Percentiles rank a stretch among this genome's conserved stretches.
Conservation (phyloP, 768 basidiomycete species). For the Asterophora parasitica region DNA sequence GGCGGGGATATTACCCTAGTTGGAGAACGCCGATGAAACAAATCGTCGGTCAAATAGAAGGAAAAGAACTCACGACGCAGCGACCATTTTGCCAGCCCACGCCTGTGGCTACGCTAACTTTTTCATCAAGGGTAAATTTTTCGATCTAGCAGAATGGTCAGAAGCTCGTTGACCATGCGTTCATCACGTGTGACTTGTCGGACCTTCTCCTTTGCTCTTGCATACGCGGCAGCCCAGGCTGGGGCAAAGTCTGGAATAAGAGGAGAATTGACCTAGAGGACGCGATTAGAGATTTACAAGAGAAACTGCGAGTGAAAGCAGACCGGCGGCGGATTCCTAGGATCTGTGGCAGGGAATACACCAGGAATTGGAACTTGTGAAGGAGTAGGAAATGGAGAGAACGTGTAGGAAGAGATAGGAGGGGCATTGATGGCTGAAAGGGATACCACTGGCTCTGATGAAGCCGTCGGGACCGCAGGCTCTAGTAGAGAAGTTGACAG, state of each 20-base stretch:
- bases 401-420: constrained; percentile 16
- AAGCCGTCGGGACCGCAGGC: neutral
- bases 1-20: constrained; percentile 52
- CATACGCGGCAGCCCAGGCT: constrained; percentile 57
- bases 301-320: constrained; percentile 12
- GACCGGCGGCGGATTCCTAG: constrained; percentile 52
- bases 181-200: constrained; percentile 13
- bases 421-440: constrained; percentile 5
- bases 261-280: constrained; percentile 27
- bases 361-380: constrained; percentile 48
- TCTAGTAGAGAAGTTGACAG: constrained; percentile 4
- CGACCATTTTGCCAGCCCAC: constrained; percentile 60
- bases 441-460: constrained; percentile 3
- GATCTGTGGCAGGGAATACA: constrained; percentile 51
- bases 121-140: constrained; percentile 54
- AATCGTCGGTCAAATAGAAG: neutral
- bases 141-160: constrained; percentile 33
- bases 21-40: neutral
- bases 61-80: constrained; percentile 50
- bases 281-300: neutral
- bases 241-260: constrained; percentile 43
- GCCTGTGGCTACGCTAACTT: constrained; percentile 61
- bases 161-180: neutral
- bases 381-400: constrained; percentile 60
- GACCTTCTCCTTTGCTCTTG: constrained; percentile 54